phyloP scores from a whole-genome alignment of 768 basidiomycete species.

The Trametes cubensis region DNA sequence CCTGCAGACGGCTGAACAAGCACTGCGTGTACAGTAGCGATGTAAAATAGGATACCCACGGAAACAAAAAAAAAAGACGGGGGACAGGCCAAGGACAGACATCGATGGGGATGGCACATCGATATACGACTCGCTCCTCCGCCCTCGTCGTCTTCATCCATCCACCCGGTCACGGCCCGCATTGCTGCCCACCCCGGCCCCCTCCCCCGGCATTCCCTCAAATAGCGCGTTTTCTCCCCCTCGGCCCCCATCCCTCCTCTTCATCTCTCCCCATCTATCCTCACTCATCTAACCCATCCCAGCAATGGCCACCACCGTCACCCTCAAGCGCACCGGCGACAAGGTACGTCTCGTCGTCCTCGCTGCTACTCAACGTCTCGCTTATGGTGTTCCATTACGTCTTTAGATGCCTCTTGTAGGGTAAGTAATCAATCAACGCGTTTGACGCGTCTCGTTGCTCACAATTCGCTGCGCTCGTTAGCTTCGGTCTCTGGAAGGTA shows the following conservation, averaged over 20 bases:
- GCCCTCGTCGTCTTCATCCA: neutral
- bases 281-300: slow-evolving; percentile 18
- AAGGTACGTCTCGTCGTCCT: slow-evolving; percentile 44
- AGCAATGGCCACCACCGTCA: slow-evolving; percentile 52
- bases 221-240: slow-evolving; percentile 13
- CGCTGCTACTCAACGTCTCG: neutral
- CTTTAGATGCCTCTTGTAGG: slow-evolving; percentile 71
- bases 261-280: slow-evolving; percentile 16
- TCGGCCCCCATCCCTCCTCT: slow-evolving; percentile 15
- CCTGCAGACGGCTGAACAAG: too few species aligned
- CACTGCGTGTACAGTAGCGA: too few species aligned
- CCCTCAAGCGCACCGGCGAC: slow-evolving; percentile 60
- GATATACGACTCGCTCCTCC: neutral
- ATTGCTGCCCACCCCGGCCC: slow-evolving; percentile 3
- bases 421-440: slow-evolving; percentile 41
- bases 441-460: slow-evolving; percentile 6
- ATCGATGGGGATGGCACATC: slow-evolving; percentile 26
- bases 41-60: too few species aligned
- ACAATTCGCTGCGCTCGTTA: slow-evolving; percentile 27
- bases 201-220: slow-evolving; percentile 2
- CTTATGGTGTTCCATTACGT: neutral
- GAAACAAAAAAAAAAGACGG: too few species aligned
- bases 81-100: neutral
- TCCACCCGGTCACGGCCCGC: slow-evolving; percentile 6
- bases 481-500: slow-evolving; percentile 76